Base-by-base conservation (phyloP, 2,329 filamentous ascomycete genomes). In the Sphaerulina populicola region DNA sequence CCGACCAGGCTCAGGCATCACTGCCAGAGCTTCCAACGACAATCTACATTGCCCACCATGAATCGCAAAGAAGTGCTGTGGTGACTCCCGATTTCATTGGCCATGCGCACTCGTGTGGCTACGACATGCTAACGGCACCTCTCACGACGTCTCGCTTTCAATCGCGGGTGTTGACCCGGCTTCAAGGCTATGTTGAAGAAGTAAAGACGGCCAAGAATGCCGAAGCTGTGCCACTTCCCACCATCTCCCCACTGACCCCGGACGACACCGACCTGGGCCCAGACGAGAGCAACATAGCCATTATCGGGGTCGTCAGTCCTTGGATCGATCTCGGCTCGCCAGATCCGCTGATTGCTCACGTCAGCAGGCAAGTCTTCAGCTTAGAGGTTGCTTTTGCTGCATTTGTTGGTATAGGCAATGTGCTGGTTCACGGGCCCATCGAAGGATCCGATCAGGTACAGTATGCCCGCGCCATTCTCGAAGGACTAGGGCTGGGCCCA, bases 361-460 rank as follows among this genome's bases (percentile, higher is more conserved):
- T 97, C 52, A 96, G 91, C 33, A 82, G 87, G 40, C 91, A 96
- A 70, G 86, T 94, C 6, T 75, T 98, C 57, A 89, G 89, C 66
- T 77, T 95, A 36, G 93, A 98, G 67, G 79, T 97, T 43, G 86
- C 88, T 44, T 98, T 96, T 71, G 93, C 94, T 57, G 90, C 88
- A 56, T 98, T 97, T 71, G 96, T 89, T 64, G 94, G 94, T 33
- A 79, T 93, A 43, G 82, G 83, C 50, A 94, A 86, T 68, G 77
- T 97, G 52, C 74, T 97, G 45, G 75, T 98, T 29, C 82, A 85
- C 1, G 89, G 89, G 0, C 93, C 93, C 2, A 51, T 61, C 27
- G 39, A 54, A 12, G 58, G 69, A 2, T 70, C 74, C 48, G 75
- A 77, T 12, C 78, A 75, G 63, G 71, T 83, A 0, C 87, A 89